Conservation (phyloP, 805 yeast genomes). For the Saccharomycopsis guyanensis region DNA sequence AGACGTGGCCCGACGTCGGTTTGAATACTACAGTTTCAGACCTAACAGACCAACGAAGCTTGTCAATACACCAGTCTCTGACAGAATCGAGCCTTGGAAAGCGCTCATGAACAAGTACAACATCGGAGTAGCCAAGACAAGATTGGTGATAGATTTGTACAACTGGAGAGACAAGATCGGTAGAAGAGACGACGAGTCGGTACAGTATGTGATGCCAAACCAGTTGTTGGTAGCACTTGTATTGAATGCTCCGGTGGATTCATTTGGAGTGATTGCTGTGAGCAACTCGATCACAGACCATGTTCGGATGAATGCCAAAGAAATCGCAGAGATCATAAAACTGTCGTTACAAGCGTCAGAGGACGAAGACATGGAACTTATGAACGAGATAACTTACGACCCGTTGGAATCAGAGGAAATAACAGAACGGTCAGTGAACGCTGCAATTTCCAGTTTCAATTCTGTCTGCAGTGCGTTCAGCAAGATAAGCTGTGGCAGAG, state of each 20-base stretch:
- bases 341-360: slow-evolving; percentile 27
- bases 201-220: slow-evolving; percentile 76
- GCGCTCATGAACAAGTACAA: slow-evolving; percentile 57
- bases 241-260: slow-evolving; percentile 48
- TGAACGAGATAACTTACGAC: slow-evolving; percentile 15
- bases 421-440: slow-evolving; percentile 12
- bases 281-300: slow-evolving; percentile 41
- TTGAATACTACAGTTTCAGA: slow-evolving; percentile 69
- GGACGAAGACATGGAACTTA: slow-evolving; percentile 16
- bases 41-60: slow-evolving; percentile 27
- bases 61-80: slow-evolving; percentile 43
- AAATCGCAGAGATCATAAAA: slow-evolving; percentile 51
- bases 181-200: slow-evolving; percentile 73
- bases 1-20: slow-evolving; percentile 70
- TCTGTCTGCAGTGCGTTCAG: neutral
- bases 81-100: slow-evolving; percentile 59
- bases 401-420: slow-evolving; percentile 8
- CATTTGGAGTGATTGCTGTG: slow-evolving; percentile 44
- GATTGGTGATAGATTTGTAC: slow-evolving; percentile 52
- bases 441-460: slow-evolving; percentile 14
- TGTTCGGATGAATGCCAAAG: slow-evolving; percentile 51
- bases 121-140: slow-evolving; percentile 45
- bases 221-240: slow-evolving; percentile 61
- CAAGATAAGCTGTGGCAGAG: neutral
- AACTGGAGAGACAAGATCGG: slow-evolving; percentile 83